These are phyloP conservation scores for Candida sp. DNA, from an alignment of 1,139 yeast genomes.

Conservation along the genomic window DNA sequence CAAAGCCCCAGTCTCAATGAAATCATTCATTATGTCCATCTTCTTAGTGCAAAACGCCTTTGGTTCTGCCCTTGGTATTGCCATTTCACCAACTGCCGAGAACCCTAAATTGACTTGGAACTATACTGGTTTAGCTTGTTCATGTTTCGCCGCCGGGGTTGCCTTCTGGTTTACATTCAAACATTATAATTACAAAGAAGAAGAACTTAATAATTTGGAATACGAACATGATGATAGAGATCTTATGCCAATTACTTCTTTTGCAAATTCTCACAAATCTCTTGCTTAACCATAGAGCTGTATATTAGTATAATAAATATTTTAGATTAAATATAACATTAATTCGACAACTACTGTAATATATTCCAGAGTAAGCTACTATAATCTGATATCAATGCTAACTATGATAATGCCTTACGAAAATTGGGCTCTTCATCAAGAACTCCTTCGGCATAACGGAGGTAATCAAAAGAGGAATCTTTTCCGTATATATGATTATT, in stretches of 20 bases:
- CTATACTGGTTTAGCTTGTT: conserved; percentile 58
- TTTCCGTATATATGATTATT: no score
- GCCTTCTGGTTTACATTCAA: conserved; percentile 62
- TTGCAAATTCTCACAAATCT: conserved; percentile 10
- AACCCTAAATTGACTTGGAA: conserved; percentile 71
- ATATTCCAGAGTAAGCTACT: no score
- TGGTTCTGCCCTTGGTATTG: conserved; percentile 74
- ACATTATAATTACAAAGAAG: conserved; percentile 56
- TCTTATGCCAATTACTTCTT: conserved; percentile 21
- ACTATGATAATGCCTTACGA: no score
- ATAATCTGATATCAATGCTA: no score
- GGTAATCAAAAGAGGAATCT: no score
- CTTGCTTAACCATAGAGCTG: conserved; percentile 6
- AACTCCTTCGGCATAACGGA: no score
- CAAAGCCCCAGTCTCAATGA: conserved; percentile 65
- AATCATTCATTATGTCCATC: conserved; percentile 62
- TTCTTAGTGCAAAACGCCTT: conserved; percentile 60
- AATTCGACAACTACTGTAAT: not conserved
- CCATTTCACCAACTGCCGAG: conserved; percentile 60
- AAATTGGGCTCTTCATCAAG: no score
- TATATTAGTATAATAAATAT: no score
- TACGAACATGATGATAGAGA: conserved; percentile 17
- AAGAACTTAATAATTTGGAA: conserved; percentile 58
- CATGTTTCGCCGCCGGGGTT: conserved; percentile 58
- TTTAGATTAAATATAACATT: not conserved